Conservation (phyloP, 1,139 yeast species). For the Scheffersomyces parashehatae region DNA sequence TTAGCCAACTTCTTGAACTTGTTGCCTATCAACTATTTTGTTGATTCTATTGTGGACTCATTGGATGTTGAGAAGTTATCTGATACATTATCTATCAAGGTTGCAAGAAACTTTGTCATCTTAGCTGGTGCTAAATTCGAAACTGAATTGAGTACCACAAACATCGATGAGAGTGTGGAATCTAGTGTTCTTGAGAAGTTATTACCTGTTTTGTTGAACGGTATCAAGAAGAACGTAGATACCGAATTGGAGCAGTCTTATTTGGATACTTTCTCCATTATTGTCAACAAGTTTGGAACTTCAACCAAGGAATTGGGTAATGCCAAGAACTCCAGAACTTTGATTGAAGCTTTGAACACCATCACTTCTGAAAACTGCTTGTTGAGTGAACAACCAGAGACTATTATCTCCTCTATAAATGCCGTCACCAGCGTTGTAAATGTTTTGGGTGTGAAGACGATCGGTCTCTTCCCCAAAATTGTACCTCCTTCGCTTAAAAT, state of each 20-base stretch:
- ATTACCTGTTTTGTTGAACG: conserved; percentile 49
- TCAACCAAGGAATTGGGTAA: conserved; percentile 27
- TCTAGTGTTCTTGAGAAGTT: conserved; percentile 44
- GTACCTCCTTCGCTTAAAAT: conserved; percentile 72
- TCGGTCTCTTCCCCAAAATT: conserved; percentile 82
- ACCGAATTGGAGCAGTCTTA: conserved; percentile 64
- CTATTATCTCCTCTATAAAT: conserved; percentile 74
- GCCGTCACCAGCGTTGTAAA: conserved; percentile 70
- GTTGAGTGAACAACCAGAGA: conserved; percentile 53
- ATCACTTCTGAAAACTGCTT: conserved; percentile 57
- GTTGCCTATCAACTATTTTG: conserved; percentile 74
- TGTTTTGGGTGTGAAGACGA: conserved; percentile 79
- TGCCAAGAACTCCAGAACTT: conserved; percentile 44
- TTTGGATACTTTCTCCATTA: conserved; percentile 65
- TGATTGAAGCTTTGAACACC: conserved; percentile 52
- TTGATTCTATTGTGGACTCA: conserved; percentile 61
- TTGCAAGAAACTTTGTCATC: conserved; percentile 55
- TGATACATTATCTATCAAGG: conserved; percentile 34
- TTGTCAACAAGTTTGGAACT: conserved; percentile 63
- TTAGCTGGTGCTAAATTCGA: conserved; percentile 73
- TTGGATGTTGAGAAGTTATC: conserved; percentile 47
- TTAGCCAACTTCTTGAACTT: conserved; percentile 65
- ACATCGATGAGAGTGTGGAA: conserved; percentile 42
- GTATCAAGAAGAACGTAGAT: conserved; percentile 40
- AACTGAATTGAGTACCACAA: conserved; percentile 46